Base-by-base conservation (phyloP, 345 rosid genomes). In the Citrus australasica region DNA sequence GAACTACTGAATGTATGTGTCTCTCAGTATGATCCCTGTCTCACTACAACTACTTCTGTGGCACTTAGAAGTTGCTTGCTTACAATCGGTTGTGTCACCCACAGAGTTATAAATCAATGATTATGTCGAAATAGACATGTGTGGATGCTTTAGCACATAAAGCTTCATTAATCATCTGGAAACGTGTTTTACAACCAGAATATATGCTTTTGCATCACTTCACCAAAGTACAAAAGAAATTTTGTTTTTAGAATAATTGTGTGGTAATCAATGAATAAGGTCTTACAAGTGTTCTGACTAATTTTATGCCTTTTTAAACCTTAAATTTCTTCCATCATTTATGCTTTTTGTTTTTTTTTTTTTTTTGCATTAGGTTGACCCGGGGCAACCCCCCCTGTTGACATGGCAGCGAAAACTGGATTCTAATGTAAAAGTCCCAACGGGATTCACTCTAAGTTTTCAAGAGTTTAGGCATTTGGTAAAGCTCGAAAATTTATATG, bases 331-430 rank as follows among this genome's bases (percentile, higher is more conserved):
- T 42, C 46, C 33, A 7, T 71, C 16, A 35, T 6, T 40, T 17
- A 25, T 69, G 22, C 14, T 16, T 32, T 7, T 40, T 55, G 1
- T 7, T 40, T 61, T 5, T 56, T 21, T 33, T n/a, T n/a, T 82
- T 0, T 38, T 40, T 40, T 40, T 40, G 13, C 46, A 48, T 69
- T 76, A 89, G 92, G 83, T 83, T 66, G 84, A 77, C 69, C 80
- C 77, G 28, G 92, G 84, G 5, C 78, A 75, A 76, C 86, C 87
- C 61, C 84, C 94, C 30, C 79, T 80, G 8, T 33, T 90, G 60
- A 85, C 92, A 73, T 92, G 97, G 97, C 83, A 85, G 80, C 82
- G 94, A 32, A 75, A 76, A 79, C 74, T 92, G 74, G 83, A 85
- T 55, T 72, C 83, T 67, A 82, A 77, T 48, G 79, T 63, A 25